phyloP scores from a whole-genome alignment of 345 rosid genomes.

The Pugionium dolabratum region DNA sequence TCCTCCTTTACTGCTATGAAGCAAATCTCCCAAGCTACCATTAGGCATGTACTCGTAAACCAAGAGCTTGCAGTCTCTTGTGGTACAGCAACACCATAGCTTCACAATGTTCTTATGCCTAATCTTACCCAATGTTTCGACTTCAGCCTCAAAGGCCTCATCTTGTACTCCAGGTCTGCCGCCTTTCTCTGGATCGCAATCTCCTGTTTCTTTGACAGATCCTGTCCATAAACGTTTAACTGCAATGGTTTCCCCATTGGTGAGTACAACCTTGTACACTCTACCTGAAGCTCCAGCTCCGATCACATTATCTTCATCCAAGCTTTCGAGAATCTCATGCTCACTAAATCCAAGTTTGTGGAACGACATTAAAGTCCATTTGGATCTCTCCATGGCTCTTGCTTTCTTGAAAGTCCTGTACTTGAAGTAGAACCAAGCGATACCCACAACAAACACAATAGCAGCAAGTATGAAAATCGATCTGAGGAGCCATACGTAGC shows the following conservation, averaged over 20 bases:
- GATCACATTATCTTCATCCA: constrained; percentile 92
- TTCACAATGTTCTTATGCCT: constrained; percentile 98
- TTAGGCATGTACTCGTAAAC: constrained; percentile 98
- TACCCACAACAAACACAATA: constrained; percentile 62
- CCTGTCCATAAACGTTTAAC: constrained; percentile 87
- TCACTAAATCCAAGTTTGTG: constrained; percentile 93
- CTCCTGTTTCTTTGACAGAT: constrained; percentile 48
- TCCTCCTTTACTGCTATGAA: constrained; percentile 85
- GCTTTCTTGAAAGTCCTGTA: constrained; percentile 67
- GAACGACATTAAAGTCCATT: constrained; percentile 96
- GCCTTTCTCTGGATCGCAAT: constrained; percentile 68
- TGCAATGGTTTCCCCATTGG: constrained; percentile 82
- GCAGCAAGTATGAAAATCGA: constrained; percentile 70
- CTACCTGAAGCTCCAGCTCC: constrained; percentile 91
- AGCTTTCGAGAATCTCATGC: constrained; percentile 74
- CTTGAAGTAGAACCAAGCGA: constrained; percentile 82
- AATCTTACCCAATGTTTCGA: constrained; percentile 87
- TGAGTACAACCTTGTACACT: constrained; percentile 87
- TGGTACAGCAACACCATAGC: constrained; percentile 93
- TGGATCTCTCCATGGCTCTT: constrained; percentile 69
- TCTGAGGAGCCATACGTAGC: constrained; percentile 74
- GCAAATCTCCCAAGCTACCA: constrained; percentile 93
- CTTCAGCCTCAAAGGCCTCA: constrained; percentile 84
- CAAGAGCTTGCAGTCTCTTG: constrained; percentile 85
- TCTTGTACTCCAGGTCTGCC: constrained; percentile 48